Base-by-base conservation (phyloP, 75 land plant genomes). In the Pinus albicaulis region DNA sequence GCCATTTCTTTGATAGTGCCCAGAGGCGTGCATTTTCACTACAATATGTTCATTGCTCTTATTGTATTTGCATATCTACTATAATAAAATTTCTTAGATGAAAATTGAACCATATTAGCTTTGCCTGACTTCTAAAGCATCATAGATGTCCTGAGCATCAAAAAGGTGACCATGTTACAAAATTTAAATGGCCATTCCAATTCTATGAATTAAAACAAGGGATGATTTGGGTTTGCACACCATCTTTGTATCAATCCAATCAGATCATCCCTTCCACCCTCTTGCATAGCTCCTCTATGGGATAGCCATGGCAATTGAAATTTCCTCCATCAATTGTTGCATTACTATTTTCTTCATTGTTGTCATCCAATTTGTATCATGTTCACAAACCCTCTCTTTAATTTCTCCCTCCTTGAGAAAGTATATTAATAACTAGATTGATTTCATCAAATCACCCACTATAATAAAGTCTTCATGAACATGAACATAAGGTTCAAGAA, bases 381-480 rank as follows among this genome's bases (percentile, higher is more conserved):
- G 93, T 74, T 98, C 99, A 28, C 96, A 91, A 17, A 98, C 99
- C 78, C 83, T 98, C 99, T 79, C 91, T 31, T 31, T 96, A 59
- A 98, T 98, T 0, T 94, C 93, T 53, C 99, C 98, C 76, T 98
- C 99, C 65, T 98, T 98, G 60, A 92, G 98, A 98, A 95, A 92
- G 78, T 97, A 97, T n/a, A 94, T 87, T 58, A 97, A 78, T 64
- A 94, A 77, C 8, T 98, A 97, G 34, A 97, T 87, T 16, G 98
- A 94, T 69, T 97, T 97, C 99, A 97, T 97, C 77, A 97, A 72
- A 81, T 94, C 99, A 60, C 98, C 99, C 24, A 94, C 95, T 53
- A 97, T 91, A 77, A 94, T 97, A 72, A 97, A 97, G 83, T 97
- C 95, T 7, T 98, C 99, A 57, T 95, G 93, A 53, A 98, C 89